Evolutionary conservation across 208 protist species (phyloP).

Genomic region (Crithidia acanthocephali): DNA sequence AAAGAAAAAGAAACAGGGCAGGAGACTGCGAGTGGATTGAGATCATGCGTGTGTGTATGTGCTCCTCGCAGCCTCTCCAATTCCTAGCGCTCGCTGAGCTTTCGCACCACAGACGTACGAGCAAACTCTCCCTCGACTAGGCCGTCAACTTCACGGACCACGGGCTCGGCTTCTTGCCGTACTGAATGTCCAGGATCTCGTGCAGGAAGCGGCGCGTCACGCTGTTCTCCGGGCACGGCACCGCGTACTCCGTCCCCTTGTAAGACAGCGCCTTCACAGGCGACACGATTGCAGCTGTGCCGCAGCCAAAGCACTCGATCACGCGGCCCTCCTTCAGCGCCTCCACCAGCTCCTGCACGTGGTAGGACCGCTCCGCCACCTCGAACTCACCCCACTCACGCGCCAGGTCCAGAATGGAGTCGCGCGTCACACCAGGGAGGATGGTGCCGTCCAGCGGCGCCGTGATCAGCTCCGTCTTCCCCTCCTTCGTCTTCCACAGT

Average conservation of each 20-base stretch:
- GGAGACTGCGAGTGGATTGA: background rate
- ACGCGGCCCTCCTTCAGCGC: constrained; percentile 87
- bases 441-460: constrained; percentile 95
- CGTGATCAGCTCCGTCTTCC: constrained; percentile 93
- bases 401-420: constrained; percentile 93
- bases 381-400: constrained; percentile 84
- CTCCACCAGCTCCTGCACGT: constrained; percentile 86
- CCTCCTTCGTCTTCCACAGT: constrained; percentile 81
- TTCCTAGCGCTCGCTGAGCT: too few species aligned
- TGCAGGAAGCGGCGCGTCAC: constrained; percentile 59
- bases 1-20: constrained; percentile 22
- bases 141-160: constrained; percentile 51
- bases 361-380: constrained; percentile 84
- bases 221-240: constrained; percentile 56
- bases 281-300: constrained; percentile 97
- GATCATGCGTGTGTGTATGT: background rate
- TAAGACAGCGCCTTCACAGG: constrained; percentile 91
- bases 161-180: constrained; percentile 53
- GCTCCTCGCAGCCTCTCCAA: background rate
- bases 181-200: constrained; percentile 70
- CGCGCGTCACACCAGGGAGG: constrained; percentile 96
- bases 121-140: background rate
- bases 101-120: too few species aligned
- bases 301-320: constrained; percentile 96
- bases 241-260: constrained; percentile 58